A percentile compares a stretch with the other conserved stretches of the same genome.
These are phyloP conservation scores for Colletotrichum truncatum DNA, from an alignment of 2,329 filamentous ascomycete species.

Conservation along the genomic window DNA sequence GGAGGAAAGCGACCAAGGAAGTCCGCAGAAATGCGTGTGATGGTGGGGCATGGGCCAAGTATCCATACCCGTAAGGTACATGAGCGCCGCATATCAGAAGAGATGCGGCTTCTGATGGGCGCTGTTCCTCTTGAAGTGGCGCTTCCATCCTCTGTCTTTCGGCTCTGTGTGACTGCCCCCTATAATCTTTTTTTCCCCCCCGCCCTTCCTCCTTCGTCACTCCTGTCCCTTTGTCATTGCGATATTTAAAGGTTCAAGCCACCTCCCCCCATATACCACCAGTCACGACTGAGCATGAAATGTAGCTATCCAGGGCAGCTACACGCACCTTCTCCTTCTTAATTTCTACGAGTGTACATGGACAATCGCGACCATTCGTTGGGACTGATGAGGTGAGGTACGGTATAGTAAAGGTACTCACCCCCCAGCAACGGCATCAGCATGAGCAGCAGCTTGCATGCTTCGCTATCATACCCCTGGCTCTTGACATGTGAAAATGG, in stretches of 20 bases:
- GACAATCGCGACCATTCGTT: no score
- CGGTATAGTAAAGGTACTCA: neutral
- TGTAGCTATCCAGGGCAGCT: neutral
- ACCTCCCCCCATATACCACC: neutral
- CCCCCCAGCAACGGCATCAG: neutral
- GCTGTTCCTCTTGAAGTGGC: no score
- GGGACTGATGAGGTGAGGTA: neutral
- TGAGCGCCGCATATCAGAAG: conserved; percentile 20
- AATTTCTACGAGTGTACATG: no score
- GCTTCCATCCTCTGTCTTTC: neutral
- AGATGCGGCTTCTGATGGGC: no score
- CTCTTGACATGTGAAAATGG: conserved; percentile 29
- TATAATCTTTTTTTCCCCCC: no score
- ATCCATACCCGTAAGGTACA: conserved; percentile 22
- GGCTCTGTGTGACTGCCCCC: neutral
- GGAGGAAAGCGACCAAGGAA: conserved; percentile 10
- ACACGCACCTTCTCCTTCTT: neutral
- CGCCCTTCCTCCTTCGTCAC: neutral
- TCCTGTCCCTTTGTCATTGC: neutral
- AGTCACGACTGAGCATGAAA: neutral
- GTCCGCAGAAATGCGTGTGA: conserved; percentile 24
- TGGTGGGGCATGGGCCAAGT: conserved; percentile 22
- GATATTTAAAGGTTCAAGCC: neutral
- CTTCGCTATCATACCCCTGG: conserved; percentile 20
- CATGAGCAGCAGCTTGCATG: conserved; percentile 11